phyloP scores from a whole-genome alignment of 2,329 filamentous ascomycete genomes.

The Colletotrichum salicis region DNA sequence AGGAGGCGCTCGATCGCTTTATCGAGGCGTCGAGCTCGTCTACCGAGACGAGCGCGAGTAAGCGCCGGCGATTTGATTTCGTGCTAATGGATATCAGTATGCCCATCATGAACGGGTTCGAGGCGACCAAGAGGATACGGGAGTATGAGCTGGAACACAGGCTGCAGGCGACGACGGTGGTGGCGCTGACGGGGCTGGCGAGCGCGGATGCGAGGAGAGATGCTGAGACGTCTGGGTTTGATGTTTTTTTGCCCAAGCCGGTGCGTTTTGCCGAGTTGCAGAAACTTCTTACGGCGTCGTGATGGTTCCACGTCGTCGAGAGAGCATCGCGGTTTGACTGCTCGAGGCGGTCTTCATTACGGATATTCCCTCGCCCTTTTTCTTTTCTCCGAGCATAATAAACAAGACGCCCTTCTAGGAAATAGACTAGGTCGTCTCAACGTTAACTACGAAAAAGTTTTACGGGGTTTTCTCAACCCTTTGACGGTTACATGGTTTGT shows the following conservation, averaged over 20 bases:
- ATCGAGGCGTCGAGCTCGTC: constrained; percentile 40
- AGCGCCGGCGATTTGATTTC: constrained; percentile 44
- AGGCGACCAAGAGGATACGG: constrained; percentile 60
- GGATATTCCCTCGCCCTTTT: too few species aligned
- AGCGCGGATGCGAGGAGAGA: constrained; percentile 59
- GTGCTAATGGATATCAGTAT: constrained; percentile 63
- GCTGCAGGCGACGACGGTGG: constrained; percentile 54
- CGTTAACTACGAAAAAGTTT: background rate
- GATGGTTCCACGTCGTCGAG: background rate
- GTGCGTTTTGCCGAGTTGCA: constrained; percentile 56
- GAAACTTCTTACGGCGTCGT: constrained; percentile 42
- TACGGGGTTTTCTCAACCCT: background rate
- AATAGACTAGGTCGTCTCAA: background rate
- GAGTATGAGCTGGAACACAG: constrained; percentile 56
- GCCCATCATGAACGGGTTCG: constrained; percentile 64
- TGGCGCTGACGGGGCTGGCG: constrained; percentile 64
- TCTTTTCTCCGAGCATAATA: background rate
- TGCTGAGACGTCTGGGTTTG: constrained; percentile 59
- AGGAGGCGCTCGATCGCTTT: constrained; percentile 58
- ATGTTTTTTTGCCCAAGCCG: constrained; percentile 63
- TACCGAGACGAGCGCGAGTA: constrained; percentile 1
- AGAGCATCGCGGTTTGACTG: background rate
- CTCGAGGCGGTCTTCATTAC: too few species aligned
- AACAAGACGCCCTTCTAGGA: background rate
- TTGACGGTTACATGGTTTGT: background rate